Evolutionary conservation across 2,329 filamentous ascomycete genomes (phyloP), one percentile per base, ranked within the genome.

Genomic region (Clarireedia hainanense): DNA sequence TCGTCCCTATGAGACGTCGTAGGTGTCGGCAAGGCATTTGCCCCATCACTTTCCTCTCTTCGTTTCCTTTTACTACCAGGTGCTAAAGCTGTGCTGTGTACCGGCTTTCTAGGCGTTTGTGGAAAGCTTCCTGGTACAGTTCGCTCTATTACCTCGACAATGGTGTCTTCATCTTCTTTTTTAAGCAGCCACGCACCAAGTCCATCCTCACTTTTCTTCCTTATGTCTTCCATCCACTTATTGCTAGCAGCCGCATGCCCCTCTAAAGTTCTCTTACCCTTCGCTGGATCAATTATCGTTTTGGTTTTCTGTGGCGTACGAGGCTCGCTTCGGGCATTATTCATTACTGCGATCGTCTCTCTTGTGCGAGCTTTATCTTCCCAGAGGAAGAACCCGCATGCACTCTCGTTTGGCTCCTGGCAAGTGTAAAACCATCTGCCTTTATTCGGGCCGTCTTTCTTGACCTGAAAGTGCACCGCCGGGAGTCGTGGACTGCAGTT

Each of bases 301-400:
- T 50, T 23, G 53, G 47, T 15, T 57, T 53, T 36, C 17, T 60
- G 34, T 50, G 48, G 55, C 9, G 27, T 48, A n/a, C 63, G 57
- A 26, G 43, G 49, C 48, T 80, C 77, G n/a, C 69, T 75, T 55
- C 72, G 69, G 37, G 73, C 71, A 60, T 77, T 78, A 55, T 65
- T 72, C 52, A 76, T 56, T 20, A 80, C 68, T 9, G 74, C 73
- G 12, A 65, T 65, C 50, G 56, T 62, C 65, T 80, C 77, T 52
- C 80, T 71, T 17, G 62, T 57, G 43, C 71, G 68, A 0, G 80
- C 80, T 45, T 81, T 75, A 14, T 79, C 74, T 6, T 77, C 72
- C 78, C 80, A 84, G 0, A 84, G 67, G 60, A 83, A 84, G 68
- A 84, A 81, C 0, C 71, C 71, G 62, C 81, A 85, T 26, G 72